phyloP scores from a whole-genome alignment of 2,329 filamentous ascomycete species.

The Hymenoscyphus occultus region DNA sequence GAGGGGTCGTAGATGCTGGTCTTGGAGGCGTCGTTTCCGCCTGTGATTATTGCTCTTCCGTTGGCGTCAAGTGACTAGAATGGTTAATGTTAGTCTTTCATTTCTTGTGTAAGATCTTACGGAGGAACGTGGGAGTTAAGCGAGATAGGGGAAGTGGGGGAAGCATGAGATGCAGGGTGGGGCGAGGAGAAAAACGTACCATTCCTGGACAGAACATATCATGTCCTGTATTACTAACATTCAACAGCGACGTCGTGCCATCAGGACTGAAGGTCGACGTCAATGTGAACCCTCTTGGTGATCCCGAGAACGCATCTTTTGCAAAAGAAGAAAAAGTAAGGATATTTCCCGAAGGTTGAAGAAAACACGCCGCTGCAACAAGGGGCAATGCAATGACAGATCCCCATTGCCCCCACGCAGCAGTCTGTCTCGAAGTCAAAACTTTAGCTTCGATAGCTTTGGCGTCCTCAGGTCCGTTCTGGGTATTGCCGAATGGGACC shows the following conservation, averaged over 20 bases:
- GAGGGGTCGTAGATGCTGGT: constrained; percentile 45
- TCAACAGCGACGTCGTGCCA: constrained; percentile 27
- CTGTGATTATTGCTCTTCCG: constrained; percentile 51
- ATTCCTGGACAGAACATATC: constrained; percentile 60
- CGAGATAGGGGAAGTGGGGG: constrained; percentile 8
- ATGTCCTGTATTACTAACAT: constrained; percentile 44
- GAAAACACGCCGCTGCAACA: constrained; percentile 20
- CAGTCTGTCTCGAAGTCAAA: constrained; percentile 3
- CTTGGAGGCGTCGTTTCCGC: constrained; percentile 48
- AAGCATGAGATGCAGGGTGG: background rate
- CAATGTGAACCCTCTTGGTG: constrained; percentile 32
- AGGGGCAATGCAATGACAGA: constrained; percentile 23
- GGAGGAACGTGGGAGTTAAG: background rate
- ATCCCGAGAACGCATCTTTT: constrained; percentile 10
- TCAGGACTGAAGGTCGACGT: constrained; percentile 36
- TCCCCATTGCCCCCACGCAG: constrained; percentile 18
- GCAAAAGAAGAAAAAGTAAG: constrained; percentile 20
- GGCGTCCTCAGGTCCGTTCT: background rate
- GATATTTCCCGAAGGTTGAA: constrained; percentile 19
- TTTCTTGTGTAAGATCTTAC: too few species aligned
- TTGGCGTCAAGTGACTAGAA: constrained; percentile 35
- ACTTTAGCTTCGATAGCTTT: constrained; percentile 19
- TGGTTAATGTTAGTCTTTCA: background rate
- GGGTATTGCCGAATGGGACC: background rate
- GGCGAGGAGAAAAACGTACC: constrained; percentile 34